Evolutionary conservation across 2,329 filamentous ascomycete genomes (phyloP).

Genomic region (Fusarium continuum): DNA sequence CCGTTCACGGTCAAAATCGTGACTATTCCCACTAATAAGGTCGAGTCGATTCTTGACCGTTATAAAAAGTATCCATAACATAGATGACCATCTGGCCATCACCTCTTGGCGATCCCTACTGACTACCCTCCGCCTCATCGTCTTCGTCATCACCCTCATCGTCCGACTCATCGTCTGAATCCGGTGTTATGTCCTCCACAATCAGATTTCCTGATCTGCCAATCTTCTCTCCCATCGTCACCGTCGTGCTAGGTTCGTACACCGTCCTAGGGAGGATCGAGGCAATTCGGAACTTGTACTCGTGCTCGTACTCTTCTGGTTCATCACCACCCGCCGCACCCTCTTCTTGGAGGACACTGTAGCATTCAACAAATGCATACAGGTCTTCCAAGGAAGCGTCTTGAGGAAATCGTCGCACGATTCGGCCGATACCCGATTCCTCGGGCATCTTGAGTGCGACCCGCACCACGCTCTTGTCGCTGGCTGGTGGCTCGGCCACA

Average conservation of each 20-base stretch:
- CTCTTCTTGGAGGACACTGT: conserved; percentile 67
- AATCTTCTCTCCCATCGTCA: conserved; percentile 75
- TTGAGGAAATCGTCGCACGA: conserved; percentile 78
- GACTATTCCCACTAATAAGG: neutral
- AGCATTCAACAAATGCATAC: conserved; percentile 96
- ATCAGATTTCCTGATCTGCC: conserved; percentile 88
- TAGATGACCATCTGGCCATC: conserved; percentile 5
- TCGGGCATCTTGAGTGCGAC: conserved; percentile 72
- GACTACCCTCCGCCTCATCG: conserved; percentile 33
- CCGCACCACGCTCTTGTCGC: conserved; percentile 75
- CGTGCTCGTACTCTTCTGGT: conserved; percentile 78
- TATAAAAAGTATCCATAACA: conserved; percentile 19
- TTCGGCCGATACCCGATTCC: conserved; percentile 70
- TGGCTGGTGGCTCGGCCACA: conserved; percentile 70
- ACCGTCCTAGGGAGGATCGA: conserved; percentile 86
- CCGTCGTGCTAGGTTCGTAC: conserved; percentile 73
- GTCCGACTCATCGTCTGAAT: conserved; percentile 50
- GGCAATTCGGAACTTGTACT: conserved; percentile 86
- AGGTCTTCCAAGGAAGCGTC: conserved; percentile 84
- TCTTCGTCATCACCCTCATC: conserved; percentile 43
- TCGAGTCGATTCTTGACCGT: conserved; percentile 20
- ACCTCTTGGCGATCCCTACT: conserved; percentile 24
- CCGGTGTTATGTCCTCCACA: conserved; percentile 70
- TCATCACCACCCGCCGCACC: conserved; percentile 47
- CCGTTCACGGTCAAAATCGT: neutral